Evolutionary conservation across 225 moss, liverwort and hornwort genomes (phyloP).

Genomic region (Polytrichum formosum): DNA sequence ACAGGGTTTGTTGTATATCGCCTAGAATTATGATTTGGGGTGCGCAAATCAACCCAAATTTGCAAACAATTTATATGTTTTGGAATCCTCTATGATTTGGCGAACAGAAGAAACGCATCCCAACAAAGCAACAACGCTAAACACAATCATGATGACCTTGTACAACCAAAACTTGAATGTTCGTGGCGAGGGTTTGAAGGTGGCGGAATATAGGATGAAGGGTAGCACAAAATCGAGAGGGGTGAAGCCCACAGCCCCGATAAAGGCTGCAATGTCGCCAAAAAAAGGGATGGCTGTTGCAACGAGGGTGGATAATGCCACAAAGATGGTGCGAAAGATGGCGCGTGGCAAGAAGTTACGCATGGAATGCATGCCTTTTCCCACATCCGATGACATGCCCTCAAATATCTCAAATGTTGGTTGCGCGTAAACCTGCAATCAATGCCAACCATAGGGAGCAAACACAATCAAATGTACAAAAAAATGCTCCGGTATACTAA

Average conservation of each 20-base stretch:
- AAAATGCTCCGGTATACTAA: no score
- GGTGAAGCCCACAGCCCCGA: constrained; percentile 36
- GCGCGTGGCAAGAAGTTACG: constrained; percentile 21
- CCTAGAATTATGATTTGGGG: neutral
- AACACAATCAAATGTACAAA: no score
- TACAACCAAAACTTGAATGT: constrained; percentile 21
- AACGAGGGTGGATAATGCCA: constrained; percentile 15
- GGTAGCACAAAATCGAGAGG: constrained; percentile 35
- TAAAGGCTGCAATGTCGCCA: constrained; percentile 10
- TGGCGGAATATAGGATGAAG: constrained; percentile 1
- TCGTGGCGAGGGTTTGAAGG: neutral
- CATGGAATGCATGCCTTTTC: constrained; percentile 1
- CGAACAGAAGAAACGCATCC: constrained; percentile 25
- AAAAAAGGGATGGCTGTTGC: constrained; percentile 23
- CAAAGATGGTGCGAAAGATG: constrained; percentile 10
- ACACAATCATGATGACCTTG: constrained; percentile 1
- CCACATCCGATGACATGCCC: constrained; percentile 15
- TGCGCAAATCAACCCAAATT: neutral
- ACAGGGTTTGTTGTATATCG: neutral
- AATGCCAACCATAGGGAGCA: neutral
- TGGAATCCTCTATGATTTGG: constrained; percentile 22
- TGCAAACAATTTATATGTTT: constrained; percentile 26
- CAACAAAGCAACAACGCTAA: constrained; percentile 11
- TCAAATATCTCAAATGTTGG: constrained; percentile 34
- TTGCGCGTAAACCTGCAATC: constrained; percentile 30